Percentiles rank a stretch among this genome's conserved stretches.
These are phyloP conservation scores for Lepidium aucheri DNA, from an alignment of 345 rosid species.

Conservation along the genomic window DNA sequence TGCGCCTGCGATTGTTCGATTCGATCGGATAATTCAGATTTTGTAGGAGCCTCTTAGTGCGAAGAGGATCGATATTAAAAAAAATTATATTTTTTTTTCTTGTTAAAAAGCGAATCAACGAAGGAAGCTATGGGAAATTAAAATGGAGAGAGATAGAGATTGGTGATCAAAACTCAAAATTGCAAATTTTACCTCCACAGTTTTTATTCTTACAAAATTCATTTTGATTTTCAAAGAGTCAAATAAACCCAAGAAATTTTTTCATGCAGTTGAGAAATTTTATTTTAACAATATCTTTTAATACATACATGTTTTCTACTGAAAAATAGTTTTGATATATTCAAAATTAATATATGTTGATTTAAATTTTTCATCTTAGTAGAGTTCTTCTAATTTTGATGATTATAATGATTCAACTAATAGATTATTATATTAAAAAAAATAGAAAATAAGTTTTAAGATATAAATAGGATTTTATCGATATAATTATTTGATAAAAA, in stretches of 20 bases:
- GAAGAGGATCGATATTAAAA: slow-evolving; percentile 4
- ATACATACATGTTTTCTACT: too few species aligned
- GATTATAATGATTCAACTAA: too few species aligned
- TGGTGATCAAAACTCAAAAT: not conserved
- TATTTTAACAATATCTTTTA: too few species aligned
- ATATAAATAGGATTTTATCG: too few species aligned
- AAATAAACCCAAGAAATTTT: not conserved
- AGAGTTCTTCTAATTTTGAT: too few species aligned
- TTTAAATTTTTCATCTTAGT: too few species aligned
- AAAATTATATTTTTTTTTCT: not conserved
- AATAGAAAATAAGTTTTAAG: too few species aligned
- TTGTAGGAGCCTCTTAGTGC: not conserved
- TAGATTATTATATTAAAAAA: too few species aligned
- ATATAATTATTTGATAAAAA: too few species aligned
- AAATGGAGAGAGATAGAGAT: not conserved
- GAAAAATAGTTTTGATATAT: too few species aligned
- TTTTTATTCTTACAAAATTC: not conserved
- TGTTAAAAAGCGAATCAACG: not conserved
- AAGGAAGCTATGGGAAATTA: not conserved
- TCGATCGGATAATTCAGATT: slow-evolving; percentile 19
- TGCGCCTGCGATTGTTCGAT: slow-evolving; percentile 6
- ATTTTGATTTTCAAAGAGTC: not conserved
- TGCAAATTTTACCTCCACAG: not conserved
- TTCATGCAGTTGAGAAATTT: not conserved
- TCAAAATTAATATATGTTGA: too few species aligned